Evolutionary conservation across 371 early-diverging fungal genomes (phyloP), one percentile per base, ranked within the genome.

Genomic region (Blastocladiella emersonii): DNA sequence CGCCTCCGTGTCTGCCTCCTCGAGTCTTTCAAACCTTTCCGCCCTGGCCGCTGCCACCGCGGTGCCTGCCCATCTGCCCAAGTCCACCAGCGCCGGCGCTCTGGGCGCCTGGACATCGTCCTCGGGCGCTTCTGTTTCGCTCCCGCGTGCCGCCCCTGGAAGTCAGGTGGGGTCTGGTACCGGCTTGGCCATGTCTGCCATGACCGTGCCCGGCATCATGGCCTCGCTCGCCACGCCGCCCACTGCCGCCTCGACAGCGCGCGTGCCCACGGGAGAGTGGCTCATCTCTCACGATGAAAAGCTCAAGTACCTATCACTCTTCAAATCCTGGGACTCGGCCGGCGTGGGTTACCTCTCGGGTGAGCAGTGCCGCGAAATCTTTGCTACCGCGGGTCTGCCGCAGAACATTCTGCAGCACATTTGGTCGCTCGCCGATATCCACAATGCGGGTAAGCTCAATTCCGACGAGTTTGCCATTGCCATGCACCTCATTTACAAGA

Each of bases 401-500:
- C 82, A 82, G 63, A 76, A 77, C 39, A 84, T 90, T 62, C 78
- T 95, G 49, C 87, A 83, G 63, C 85, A 88, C 57, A 86, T 95
- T 53, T 95, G 95, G 95, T 82, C 74, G n/a, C 78, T 95, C 43
- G 76, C 91, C 15, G 93, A 93, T 70, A 85, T 85, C 37, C 85
- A 87, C 63, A 84, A 88, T 66, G 80, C 83, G 66, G 96, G 93
- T 37, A 87, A 87, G 66, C 83, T 95, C 60, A 91, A 90, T 68
- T 66, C 85, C 27, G 89, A 93, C 71, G 94, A 93, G 72, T 95
- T 94, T 68, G 84, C 91, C 13, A 92, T 93, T 1, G 94, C 94
- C 32, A 92, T 95, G 93, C 89, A 94, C 70, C 72, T 95, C 34
- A 85, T 94, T 49, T 86, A 89, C 68, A 74, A 85, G 21, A 89